Base-by-base conservation (phyloP, 768 basidiomycete genomes). In the Boletellus sp. region DNA sequence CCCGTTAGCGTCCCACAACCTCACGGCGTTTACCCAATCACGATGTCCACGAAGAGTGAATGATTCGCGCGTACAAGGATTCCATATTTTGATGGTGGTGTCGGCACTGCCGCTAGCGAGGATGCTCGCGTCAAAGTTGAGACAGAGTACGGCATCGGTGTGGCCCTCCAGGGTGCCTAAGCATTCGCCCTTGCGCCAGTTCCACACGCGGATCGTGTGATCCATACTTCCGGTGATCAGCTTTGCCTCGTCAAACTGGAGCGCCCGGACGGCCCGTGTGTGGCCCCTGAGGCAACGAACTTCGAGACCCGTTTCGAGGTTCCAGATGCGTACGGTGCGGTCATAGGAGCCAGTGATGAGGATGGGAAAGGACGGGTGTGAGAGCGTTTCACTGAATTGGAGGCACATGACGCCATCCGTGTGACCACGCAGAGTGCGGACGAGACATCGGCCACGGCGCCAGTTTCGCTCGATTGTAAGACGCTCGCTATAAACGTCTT, bases 341-440 rank as follows among this genome's bases (percentile, higher is more conserved):
- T 99, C 96, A 69, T 96, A 98, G 2, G 94, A 96, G 23, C 96
- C 96, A 2, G 96, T 95, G 74, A 99, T 94, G 47, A 99, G 84
- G 54, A 99, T 83, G 6, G 95, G 94, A 62, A 94, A 96, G 8
- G 83, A 75, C 8, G 91, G 88, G 65, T 92, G 85, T 2, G 79
- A 72, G 10, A 95, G 75, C 6, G 83, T 84, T 66, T 96, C 95
- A 64, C 78, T 85, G 66, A 94, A 94, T 63, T 99, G 96, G 4
- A 99, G 79, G 66, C 95, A 98, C 89, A 97, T 94, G 61, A 99
- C 83, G 53, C 94, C 91, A 61, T 98, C 91, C 7, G 90, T 87
- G 70, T 99, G 96, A 6, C 96, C 96, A 59, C 87, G 85, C 48
- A 98, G 75, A 0, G 85, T 90, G 41, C 87, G 87, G 33, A 87